Evolutionary conservation across 2,329 filamentous ascomycete species (phyloP).

Genomic region (Periconia sp.): DNA sequence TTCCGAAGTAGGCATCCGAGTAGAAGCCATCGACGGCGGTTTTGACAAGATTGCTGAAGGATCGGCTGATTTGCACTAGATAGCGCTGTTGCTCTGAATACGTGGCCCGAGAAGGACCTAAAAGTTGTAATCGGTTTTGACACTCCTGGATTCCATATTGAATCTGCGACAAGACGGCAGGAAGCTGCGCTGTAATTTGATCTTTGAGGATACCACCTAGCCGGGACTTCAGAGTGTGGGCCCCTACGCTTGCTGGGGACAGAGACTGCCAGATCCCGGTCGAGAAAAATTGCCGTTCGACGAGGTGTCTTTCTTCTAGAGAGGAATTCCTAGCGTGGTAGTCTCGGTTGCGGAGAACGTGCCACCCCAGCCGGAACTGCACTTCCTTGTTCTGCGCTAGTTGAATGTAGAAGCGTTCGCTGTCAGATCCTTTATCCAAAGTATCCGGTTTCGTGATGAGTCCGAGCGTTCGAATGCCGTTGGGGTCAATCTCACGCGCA

Average conservation of each 20-base stretch:
- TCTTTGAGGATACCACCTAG: slow-evolving; percentile 24
- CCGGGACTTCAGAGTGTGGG: slow-evolving; percentile 15
- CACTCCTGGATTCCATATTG: slow-evolving; percentile 16
- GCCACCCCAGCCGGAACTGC: slow-evolving; percentile 51
- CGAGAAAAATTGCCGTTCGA: slow-evolving; percentile 40
- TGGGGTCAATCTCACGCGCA: slow-evolving; percentile 51
- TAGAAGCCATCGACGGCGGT: slow-evolving; percentile 51
- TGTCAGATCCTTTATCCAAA: slow-evolving; percentile 41
- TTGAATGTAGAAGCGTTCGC: slow-evolving; percentile 44
- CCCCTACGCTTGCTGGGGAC: slow-evolving; percentile 31
- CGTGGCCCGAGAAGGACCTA: slow-evolving; percentile 53
- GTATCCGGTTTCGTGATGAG: slow-evolving; percentile 61
- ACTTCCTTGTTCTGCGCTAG: slow-evolving; percentile 43
- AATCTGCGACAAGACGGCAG: slow-evolving; percentile 30
- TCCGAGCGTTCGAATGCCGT: slow-evolving; percentile 53
- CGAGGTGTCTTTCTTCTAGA: slow-evolving; percentile 41
- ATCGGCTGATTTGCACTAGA: slow-evolving; percentile 47
- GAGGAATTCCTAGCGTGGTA: slow-evolving; percentile 28
- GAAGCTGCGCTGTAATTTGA: slow-evolving; percentile 21
- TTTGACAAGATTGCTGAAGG: slow-evolving; percentile 49
- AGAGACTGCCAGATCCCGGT: slow-evolving; percentile 35
- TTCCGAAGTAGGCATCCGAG: slow-evolving; percentile 53
- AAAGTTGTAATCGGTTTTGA: slow-evolving; percentile 38
- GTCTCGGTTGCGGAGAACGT: slow-evolving; percentile 54
- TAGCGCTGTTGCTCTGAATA: slow-evolving; percentile 52